These are phyloP conservation scores for Stereum hirsutum DNA, from an alignment of 1,284 basidiomycete genomes.

Conservation along the genomic window DNA sequence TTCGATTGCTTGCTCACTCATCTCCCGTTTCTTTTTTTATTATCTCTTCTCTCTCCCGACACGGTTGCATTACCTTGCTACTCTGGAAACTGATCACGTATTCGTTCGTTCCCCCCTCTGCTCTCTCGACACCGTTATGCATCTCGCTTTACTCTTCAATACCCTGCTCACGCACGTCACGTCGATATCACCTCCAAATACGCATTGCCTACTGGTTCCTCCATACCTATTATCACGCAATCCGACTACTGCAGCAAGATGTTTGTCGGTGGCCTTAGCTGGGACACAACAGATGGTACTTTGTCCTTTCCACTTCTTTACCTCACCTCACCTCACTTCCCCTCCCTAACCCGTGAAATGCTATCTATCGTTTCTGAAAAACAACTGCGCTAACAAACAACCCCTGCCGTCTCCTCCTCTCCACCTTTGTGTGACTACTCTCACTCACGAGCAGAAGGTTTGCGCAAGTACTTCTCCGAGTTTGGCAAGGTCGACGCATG, in stretches of 20 bases:
- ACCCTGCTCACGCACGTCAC: slow-evolving; percentile 10
- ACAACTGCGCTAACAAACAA: too few relatives aligned
- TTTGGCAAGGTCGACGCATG: slow-evolving; percentile 85
- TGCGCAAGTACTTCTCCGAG: slow-evolving; percentile 64
- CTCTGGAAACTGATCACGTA: slow-evolving; percentile 21
- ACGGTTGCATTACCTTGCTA: slow-evolving; percentile 19
- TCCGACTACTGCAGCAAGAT: slow-evolving; percentile 73
- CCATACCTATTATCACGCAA: background rate
- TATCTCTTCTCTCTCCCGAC: slow-evolving; percentile 11
- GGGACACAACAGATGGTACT: slow-evolving; percentile 96
- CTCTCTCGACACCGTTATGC: slow-evolving; percentile 18
- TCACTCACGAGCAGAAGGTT: slow-evolving; percentile 41
- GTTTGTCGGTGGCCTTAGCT: slow-evolving; percentile 96
- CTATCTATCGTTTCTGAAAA: too few relatives aligned
- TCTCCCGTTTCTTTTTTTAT: slow-evolving; percentile 2
- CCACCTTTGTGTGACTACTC: slow-evolving; percentile 17
- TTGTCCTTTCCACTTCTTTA: slow-evolving; percentile 16
- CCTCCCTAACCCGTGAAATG: too few relatives aligned
- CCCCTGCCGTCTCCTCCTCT: too few relatives aligned
- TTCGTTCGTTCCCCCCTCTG: slow-evolving; percentile 16
- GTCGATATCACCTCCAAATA: slow-evolving; percentile 15
- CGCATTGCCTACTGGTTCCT: slow-evolving; percentile 20
- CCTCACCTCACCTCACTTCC: background rate
- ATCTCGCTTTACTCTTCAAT: slow-evolving; percentile 15
- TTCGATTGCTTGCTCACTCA: too few relatives aligned